Evolutionary conservation across 1,139 yeast species (phyloP), one percentile per base, ranked within the genome.

Genomic region (Kurtzmaniella quercitrusa): DNA sequence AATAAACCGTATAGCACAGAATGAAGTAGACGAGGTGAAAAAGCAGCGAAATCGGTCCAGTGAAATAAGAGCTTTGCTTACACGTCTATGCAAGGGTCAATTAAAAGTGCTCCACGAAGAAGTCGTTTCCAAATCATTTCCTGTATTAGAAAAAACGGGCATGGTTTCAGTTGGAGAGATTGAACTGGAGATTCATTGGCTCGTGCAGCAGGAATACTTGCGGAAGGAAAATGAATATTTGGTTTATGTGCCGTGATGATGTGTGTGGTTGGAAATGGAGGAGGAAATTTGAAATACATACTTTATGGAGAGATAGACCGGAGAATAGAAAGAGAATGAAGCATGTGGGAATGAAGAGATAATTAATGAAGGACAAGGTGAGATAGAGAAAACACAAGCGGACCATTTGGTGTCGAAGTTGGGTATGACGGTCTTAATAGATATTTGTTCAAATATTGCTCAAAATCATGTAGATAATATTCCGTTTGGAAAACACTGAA

Each of bases 151-250:
- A 14, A 48, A 47, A 18, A 53, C 60, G 20, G 66, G 66, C 1
- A 63, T 67, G 0, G 62, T 66, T 2, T 47, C 58, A 2, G 45
- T 69, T 3, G 47, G 45, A 9, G 70, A 66, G 14, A 45, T 71
- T 37, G 71, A 71, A 48, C 39, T 36, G 9, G 57, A 58, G 22
- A 56, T 71, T 17, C 76, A 71, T 40, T 50, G 52, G 30, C 57
- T 71, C 48, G 62, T 72, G 9, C 53, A 50, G 8, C 53, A 54
- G 34, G 76, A 70, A 45, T 71, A 51, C 47, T 44, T 71, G 6
- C 47, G 50, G 37, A 50, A 75, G 41, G 57, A 54, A 21, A 57
- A 57, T 18, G 62, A 56, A 15, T 50, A 49, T 11, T 45, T 68
- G 33, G 49, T 47, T 26, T 71, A 71, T 49, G 46, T 70, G 28